These are phyloP conservation scores for Pseudotulostoma volvatum DNA, from an alignment of 495 filamentous ascomycete genomes.

Conservation along the genomic window DNA sequence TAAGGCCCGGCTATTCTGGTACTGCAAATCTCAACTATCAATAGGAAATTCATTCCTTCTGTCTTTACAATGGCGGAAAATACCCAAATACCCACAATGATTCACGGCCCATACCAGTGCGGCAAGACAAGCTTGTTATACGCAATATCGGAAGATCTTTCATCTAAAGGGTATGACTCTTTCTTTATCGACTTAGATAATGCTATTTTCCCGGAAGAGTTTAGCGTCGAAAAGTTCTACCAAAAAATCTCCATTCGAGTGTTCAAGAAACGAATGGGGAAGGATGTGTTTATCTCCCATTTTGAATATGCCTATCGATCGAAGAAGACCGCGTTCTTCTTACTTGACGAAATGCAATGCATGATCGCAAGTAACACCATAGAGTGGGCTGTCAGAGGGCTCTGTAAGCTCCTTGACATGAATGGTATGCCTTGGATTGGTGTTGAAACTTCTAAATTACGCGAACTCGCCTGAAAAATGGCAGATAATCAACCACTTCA, in stretches of 20 bases:
- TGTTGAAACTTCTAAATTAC: no score
- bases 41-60: neutral
- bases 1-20: no score
- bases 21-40: neutral
- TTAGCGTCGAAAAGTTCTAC: neutral
- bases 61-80: neutral
- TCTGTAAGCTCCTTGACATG: neutral
- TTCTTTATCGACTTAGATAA: neutral
- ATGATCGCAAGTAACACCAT: neutral
- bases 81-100: neutral
- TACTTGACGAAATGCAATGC: neutral
- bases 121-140: neutral
- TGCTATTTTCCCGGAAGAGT: neutral
- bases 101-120: neutral
- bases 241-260: neutral
- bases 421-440: neutral
- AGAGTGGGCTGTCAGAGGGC: neutral
- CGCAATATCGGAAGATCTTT: neutral
- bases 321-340: neutral
- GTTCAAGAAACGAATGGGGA: neutral
- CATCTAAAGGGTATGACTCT: neutral
- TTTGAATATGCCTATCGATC: neutral
- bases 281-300: neutral
- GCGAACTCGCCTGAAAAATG: no score
- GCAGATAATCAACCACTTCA: neutral